Base-by-base conservation (phyloP, 2,329 filamentous ascomycete genomes). In the Colletotrichum limetticola region DNA sequence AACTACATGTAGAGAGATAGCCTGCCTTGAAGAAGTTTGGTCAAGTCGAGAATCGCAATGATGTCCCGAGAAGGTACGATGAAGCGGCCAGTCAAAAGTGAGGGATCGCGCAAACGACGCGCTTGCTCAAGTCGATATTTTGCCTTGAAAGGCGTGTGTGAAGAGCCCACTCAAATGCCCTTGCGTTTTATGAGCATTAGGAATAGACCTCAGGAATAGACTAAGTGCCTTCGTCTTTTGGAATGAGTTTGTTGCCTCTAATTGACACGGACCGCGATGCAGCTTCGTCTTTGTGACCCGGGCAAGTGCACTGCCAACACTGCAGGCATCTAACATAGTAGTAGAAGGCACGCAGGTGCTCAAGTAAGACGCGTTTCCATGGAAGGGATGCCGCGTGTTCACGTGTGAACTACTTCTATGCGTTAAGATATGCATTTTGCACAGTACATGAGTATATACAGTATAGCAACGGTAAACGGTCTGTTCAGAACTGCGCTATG, bases 381-480 rank as follows among this genome's bases (percentile, higher is more conserved):
- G 42, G 19, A 28, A 9, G n/a, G 11, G 9, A 22, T 55, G n/a
- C n/a, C 58, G 66, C 69, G 66, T 69, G 16, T 37, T 68, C 66
- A 68, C 66, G 66, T 68, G 66, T 14, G n/a, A 12, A 6, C 6
- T 12, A 1, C 7, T 22, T 26, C 11, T 7, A 57, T 57, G 30
- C 16, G 37, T 19, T 12, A n/a, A 5, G 5, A 55, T 67, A 56
- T 42, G 30, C 5, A 11, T 22, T 3, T 3, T 32, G 60, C 26
- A 19, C 26, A 2, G 3, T 7, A n/a, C 14, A 6, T 37, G 30
- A 1, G 3, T n/a, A 49, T 49, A 49, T 22, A 2, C 19, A 49
- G 0, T 11, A 49, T 11, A 22, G 19, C 3, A 22, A 9, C 7
- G 42, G 19, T 0, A 49, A 24, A 16, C 14, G 4, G 4, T 8